Evolutionary conservation across 352 stramenopile species (phyloP), one percentile per base, ranked within the genome.

Genomic region (Phytopythium sindhum): DNA sequence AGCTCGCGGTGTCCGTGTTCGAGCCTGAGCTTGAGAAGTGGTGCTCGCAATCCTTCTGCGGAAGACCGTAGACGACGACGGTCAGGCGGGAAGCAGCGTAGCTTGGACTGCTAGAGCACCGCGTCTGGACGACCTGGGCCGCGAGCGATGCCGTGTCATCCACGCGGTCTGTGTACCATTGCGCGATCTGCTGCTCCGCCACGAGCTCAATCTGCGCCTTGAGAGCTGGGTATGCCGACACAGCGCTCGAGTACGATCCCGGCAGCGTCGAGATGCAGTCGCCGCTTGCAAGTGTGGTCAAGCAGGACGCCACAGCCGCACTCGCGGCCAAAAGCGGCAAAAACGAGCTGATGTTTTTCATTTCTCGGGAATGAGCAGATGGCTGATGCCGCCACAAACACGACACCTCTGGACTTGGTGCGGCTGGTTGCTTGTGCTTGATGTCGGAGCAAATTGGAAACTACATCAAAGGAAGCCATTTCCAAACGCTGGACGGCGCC

Each of bases 1-100:
- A 85, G 23, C 77, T 69, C 12, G 67, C 53, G 1, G 63, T 24
- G 37, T 73, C 80, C n/a, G 67, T 54, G 19, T 77, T 77, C 12
- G 52, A 69, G n/a, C 69, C 69, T 48, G 56, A 50, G 6, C 54
- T 74, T 1, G 80, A 87, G 66, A 73, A 86, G 26, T 72, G 69
- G 54, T 72, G 51, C 21, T 68, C 73, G 33, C 81, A 90, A 62
- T 88, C 78, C 58, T 89, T 88, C 29, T 85, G 65, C 4, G 80
- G 80, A 1, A 89, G 56, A 3, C 80, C 80, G 53, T 88, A 90
- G 19, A 90, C 69, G 17, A 89, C 79, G 54, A 89, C 63, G 28
- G 65, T 84, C 24, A 66, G 70, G 9, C 68, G 63, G 21, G 31
- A 66, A 12, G 44, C n/a, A 10, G 45, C 48, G 53, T 69, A 44